Base-by-base conservation (phyloP, 495 filamentous ascomycete species). In the Amniculicola lignicola region DNA sequence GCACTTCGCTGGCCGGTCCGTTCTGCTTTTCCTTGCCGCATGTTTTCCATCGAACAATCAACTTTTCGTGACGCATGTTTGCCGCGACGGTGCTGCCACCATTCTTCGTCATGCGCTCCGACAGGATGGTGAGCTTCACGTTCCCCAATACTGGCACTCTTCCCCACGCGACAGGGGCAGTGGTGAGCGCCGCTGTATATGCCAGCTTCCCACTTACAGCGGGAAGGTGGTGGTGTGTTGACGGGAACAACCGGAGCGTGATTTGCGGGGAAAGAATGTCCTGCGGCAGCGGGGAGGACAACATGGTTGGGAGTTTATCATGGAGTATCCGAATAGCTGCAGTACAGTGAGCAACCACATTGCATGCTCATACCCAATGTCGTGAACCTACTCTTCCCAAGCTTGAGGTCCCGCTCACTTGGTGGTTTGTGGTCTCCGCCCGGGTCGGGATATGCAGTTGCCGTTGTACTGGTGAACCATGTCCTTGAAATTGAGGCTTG, bases 121-220 rank as follows among this genome's bases (percentile, higher is more conserved):
- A 88, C 0, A 93, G 71, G 24, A 98, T 94, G 46, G 87, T 82
- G 2, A 98, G 79, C 57, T 83, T 83, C 3, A 95, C 88, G 64
- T 95, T 94, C 29, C 91, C 90, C 21, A 96, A 78, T 0, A 96
- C 76, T 9, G 93, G 93, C 0, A 98, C 77, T 31, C 86, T 83
- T 61, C 94, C 91, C 93, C 93, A 98, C 15, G 91, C 94, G 21
- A 98, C 82, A 0, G 93, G 93, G 1, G 90, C 85, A 2, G 93
- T 95, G 91, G 91, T 96, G 14, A 98, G 75, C 1, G 93, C 93
- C 16, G 93, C 91, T 36, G 85, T 85, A 69, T 98, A 98, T 25
- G 88, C 83, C 12, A 96, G 87, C 25, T 89, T 82, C 37, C 93
- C 93, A 4, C 88, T 85, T 43, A 96, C 94, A 7, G 83, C 87